Evolutionary conservation across 352 stramenopile genomes (phyloP).

Genomic region (Elongisporangium prolatum): DNA sequence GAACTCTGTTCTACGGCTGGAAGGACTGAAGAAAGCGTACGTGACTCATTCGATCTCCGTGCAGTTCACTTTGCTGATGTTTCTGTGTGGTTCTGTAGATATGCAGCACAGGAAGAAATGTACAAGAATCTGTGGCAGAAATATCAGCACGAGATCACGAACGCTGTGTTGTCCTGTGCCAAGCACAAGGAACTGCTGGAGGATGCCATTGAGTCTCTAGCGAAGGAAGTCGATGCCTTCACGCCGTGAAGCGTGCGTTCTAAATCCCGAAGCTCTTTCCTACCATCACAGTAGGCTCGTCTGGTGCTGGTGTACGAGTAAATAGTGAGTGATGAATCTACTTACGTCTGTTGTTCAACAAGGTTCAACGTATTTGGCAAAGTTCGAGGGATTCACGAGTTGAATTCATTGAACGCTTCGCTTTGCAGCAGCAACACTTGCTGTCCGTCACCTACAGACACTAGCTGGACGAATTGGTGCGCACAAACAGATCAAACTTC

Average conservation of each 20-base stretch:
- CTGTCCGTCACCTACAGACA: background rate
- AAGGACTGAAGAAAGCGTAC: conserved; percentile 53
- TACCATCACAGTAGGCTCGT: background rate
- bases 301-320: background rate
- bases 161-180: conserved; percentile 57
- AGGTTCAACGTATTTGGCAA: background rate
- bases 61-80: conserved; percentile 1
- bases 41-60: conserved; percentile 8
- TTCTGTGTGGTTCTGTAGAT: conserved; percentile 18
- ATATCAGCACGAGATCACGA: conserved; percentile 54
- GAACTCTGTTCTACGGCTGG: conserved; percentile 31
- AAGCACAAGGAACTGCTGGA: conserved; percentile 65
- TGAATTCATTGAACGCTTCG: background rate
- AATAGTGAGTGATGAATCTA: background rate
- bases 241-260: conserved; percentile 29
- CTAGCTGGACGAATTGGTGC: conserved; percentile 34
- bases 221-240: conserved; percentile 45
- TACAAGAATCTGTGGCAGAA: conserved; percentile 54
- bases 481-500: conserved; percentile 83
- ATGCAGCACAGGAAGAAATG: conserved; percentile 34
- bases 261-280: conserved; percentile 6
- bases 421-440: background rate
- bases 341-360: background rate
- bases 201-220: conserved; percentile 50
- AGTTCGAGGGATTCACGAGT: background rate